phyloP scores from a whole-genome alignment of 371 early-diverging fungal genomes.

The Rhizomucor miehei region DNA sequence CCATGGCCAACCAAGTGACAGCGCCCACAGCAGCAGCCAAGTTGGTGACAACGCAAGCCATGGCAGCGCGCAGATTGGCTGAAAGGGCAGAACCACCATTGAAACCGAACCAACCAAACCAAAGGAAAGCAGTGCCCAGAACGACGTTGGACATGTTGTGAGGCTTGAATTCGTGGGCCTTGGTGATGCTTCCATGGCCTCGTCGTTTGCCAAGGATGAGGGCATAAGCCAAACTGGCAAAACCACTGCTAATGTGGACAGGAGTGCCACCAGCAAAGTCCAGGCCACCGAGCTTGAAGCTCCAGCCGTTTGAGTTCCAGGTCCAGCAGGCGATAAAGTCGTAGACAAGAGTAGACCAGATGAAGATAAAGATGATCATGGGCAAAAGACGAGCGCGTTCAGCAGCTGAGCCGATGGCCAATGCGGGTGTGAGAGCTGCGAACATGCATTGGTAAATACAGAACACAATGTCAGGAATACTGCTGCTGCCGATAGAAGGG shows the following conservation, averaged over 20 bases:
- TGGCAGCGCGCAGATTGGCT: conserved; percentile 79
- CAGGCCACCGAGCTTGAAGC: conserved; percentile 64
- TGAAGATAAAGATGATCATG: conserved; percentile 81
- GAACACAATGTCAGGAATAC: conserved; percentile 71
- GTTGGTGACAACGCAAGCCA: conserved; percentile 85
- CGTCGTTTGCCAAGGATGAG: conserved; percentile 78
- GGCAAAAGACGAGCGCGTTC: conserved; percentile 88
- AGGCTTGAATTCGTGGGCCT: conserved; percentile 68
- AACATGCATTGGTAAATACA: conserved; percentile 71
- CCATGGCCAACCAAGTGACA: conserved; percentile 80
- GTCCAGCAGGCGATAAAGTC: conserved; percentile 89
- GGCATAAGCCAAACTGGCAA: conserved; percentile 86
- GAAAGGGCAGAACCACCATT: conserved; percentile 86
- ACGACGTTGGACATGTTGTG: conserved; percentile 90
- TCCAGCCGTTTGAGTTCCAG: conserved; percentile 88
- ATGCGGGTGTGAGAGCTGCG: conserved; percentile 83
- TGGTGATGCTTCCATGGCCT: conserved; percentile 51
- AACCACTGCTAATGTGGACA: conserved; percentile 89
- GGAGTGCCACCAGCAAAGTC: conserved; percentile 93
- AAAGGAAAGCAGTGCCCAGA: conserved; percentile 81
- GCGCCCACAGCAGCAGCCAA: conserved; percentile 82
- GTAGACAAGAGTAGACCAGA: conserved; percentile 92
- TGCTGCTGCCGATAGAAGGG: conserved; percentile 52
- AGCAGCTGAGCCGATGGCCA: conserved; percentile 90
- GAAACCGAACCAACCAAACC: conserved; percentile 90